Base-by-base conservation (phyloP, 2,329 filamentous ascomycete genomes). In the Colletotrichum scovillei region DNA sequence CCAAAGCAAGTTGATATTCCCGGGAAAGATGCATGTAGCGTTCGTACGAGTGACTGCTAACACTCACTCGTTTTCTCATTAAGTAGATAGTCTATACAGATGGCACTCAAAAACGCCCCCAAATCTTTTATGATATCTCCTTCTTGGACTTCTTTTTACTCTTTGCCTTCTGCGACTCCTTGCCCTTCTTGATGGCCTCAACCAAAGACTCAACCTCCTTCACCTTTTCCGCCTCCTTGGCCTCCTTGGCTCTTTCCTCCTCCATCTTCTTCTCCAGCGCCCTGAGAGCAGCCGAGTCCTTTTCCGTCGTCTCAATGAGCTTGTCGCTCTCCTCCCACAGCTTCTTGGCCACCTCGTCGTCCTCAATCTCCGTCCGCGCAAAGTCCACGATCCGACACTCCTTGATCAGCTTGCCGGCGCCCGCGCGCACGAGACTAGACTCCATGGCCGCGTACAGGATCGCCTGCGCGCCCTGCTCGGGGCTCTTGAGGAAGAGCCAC, bases 321-420 rank as follows among this genome's bases (percentile, higher is more conserved):
- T 91, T 91, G 79, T 98, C 95, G 79, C 94, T 98, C 72, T 94
- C 92, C 80, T 97, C 91, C 96, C 96, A 99, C 19, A 99, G 86
- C 81, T 92, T 90, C 88, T 97, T 95, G 72, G 95, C 95, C 35
- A 94, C 84, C 24, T 89, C 89, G 76, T 97, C 95, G 79, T 97
- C 93, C 76, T 89, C 88, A 57, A 98, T 88, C 78, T 98, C 95
- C 30, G 85, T 86, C 66, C 94, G 88, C 30, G 92, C 88, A 81
- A 91, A 93, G 75, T 93, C 90, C 22, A 95, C 88, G 79, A 94
- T 90, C 77, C 90, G 91, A 80, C 96, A 98, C 82, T 98, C 97
- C 83, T 98, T 98, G 80, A 99, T 88, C 62, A 97, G 80, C 79
- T 89, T 92, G 0, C 92, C 94, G 9, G 94, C 94, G 38, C 58